Conservation (phyloP, 2,329 filamentous ascomycete genomes). For the Pseudogymnoascus sp. region DNA sequence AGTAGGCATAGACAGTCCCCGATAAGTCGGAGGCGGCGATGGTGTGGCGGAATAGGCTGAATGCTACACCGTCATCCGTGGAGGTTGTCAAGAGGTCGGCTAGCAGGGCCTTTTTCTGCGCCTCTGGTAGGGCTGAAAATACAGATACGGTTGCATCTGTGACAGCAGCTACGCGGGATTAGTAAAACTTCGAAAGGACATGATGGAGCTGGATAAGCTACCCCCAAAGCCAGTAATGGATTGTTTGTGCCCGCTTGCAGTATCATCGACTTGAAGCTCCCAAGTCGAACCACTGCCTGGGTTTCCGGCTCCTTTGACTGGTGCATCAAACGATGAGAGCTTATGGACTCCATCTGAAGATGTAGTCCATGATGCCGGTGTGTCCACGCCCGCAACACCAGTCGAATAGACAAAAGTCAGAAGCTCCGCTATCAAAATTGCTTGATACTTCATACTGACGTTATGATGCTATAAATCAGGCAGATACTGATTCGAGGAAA, state of each 20-base stretch:
- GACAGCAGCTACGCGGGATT: constrained; percentile 26
- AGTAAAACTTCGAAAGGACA: not conserved
- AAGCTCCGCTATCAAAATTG: not conserved
- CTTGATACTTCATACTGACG: constrained; percentile 20
- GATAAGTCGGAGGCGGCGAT: constrained; percentile 36
- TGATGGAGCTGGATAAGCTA: not conserved
- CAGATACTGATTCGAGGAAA: not conserved
- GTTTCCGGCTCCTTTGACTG: not conserved
- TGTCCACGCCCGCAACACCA: not conserved
- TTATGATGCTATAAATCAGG: not conserved
- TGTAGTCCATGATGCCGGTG: constrained; percentile 2
- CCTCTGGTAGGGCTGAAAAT: constrained; percentile 29
- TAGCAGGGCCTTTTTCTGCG: constrained; percentile 19
- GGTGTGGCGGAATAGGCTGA: constrained; percentile 35
- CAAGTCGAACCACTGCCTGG: constrained; percentile 27
- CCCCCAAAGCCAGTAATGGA: constrained; percentile 35
- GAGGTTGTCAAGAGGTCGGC: constrained; percentile 31
- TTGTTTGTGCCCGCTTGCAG: constrained; percentile 33
- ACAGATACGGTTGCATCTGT: constrained; percentile 36
- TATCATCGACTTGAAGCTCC: constrained; percentile 35
- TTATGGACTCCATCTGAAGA: constrained; percentile 9
- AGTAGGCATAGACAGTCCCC: constrained; percentile 34
- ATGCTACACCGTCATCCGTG: constrained; percentile 32
- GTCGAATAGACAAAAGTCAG: constrained; percentile 8
- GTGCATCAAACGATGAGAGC: constrained; percentile 25